These are phyloP conservation scores for Solanum piurae DNA, from an alignment of 257 asterid species.

Conservation along the genomic window DNA sequence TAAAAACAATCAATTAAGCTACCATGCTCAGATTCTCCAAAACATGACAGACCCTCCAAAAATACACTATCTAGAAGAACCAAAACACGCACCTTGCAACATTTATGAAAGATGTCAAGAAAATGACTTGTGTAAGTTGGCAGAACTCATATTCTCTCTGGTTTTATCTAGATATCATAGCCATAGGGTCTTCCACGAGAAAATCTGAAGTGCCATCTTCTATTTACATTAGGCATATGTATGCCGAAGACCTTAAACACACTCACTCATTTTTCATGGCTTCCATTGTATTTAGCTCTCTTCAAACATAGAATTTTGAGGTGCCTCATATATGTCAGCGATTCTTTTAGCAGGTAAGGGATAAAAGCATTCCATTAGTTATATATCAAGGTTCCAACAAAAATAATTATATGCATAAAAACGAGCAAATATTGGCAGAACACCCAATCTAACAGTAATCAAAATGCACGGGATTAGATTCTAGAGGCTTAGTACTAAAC, in stretches of 20 bases:
- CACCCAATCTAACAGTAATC: background rate
- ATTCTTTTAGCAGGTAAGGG: no score
- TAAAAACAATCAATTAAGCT: no score
- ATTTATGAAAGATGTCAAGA: background rate
- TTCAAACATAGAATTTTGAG: background rate
- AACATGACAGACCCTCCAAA: no score
- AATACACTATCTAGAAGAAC: background rate
- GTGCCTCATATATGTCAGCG: no score
- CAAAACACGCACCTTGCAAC: background rate
- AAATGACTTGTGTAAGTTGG: background rate
- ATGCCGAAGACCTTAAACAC: background rate
- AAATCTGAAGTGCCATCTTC: background rate
- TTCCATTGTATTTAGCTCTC: background rate
- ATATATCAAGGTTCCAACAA: no score
- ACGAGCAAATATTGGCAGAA: background rate
- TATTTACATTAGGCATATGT: background rate
- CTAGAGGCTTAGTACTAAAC: background rate
- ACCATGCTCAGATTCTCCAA: no score
- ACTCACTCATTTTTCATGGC: background rate
- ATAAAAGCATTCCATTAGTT: background rate
- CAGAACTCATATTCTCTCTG: background rate
- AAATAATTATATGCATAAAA: background rate
- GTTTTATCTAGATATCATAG: background rate
- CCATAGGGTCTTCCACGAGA: background rate
- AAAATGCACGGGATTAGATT: background rate